These are phyloP conservation scores for Planoprotostelium fungivorum DNA, from an alignment of 78 protist species.

Conservation along the genomic window DNA sequence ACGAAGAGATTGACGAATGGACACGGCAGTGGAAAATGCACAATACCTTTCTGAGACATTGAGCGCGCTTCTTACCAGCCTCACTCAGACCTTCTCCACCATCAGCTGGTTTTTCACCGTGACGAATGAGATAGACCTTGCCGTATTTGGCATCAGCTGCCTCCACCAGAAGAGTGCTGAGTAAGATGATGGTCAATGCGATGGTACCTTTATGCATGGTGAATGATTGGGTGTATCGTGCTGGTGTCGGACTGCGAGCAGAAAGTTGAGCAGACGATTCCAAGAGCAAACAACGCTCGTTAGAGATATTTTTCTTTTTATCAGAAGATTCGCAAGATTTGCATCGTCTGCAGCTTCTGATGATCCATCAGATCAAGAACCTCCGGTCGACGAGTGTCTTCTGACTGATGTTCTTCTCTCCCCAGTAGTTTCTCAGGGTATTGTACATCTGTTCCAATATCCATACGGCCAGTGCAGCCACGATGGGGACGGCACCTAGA, in stretches of 20 bases:
- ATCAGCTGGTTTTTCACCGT: neutral
- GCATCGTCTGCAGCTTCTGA: too few species aligned
- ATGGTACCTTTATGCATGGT: too few species aligned
- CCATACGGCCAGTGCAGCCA: neutral
- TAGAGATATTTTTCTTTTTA: too few species aligned
- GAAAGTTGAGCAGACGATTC: too few species aligned
- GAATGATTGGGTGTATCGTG: too few species aligned
- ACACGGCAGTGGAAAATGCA: too few species aligned
- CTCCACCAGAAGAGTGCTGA: too few species aligned
- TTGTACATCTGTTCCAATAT: neutral
- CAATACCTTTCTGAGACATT: neutral
- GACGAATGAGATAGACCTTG: neutral
- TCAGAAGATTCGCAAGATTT: too few species aligned
- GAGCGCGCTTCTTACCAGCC: neutral
- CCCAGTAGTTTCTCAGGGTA: neutral
- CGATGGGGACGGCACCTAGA: neutral
- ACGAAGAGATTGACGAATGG: neutral
- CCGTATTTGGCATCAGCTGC: too few species aligned
- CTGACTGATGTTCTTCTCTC: neutral
- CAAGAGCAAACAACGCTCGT: too few species aligned
- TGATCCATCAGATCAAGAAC: constrained; percentile 11
- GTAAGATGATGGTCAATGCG: too few species aligned
- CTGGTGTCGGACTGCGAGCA: too few species aligned
- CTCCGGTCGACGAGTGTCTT: constrained; percentile 11
- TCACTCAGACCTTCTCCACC: neutral